Percentiles rank a stretch among this genome's conserved stretches.
Evolutionary conservation across 1,284 basidiomycete species (phyloP).

Genomic region (Ganoderma multipileum): DNA sequence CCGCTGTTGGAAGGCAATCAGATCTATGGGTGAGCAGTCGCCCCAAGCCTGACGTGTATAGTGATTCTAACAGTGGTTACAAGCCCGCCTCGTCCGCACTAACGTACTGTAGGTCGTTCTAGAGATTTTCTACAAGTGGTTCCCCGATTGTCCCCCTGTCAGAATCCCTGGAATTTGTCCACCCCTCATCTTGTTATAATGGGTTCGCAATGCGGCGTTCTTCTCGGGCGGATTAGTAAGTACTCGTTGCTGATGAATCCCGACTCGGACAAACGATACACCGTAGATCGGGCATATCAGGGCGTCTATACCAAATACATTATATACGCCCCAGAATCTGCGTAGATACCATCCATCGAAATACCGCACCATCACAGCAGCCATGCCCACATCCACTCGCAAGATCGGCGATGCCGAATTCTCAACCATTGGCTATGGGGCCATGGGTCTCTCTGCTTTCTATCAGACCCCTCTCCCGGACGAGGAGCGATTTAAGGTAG

Average conservation of each 20-base stretch:
- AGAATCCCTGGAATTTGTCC: background rate
- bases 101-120: background rate
- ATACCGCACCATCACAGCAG: background rate
- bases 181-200: background rate
- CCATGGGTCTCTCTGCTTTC: conserved; percentile 38
- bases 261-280: background rate
- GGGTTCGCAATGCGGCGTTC: background rate
- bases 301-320: background rate
- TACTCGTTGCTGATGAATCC: background rate
- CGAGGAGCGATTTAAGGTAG: conserved; percentile 38
- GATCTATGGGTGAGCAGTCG: too few species aligned
- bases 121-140: background rate
- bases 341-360: background rate
- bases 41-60: too few species aligned
- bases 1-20: too few species aligned
- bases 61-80: too few species aligned
- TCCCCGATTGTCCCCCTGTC: background rate
- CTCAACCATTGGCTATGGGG: conserved; percentile 37
- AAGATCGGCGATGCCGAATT: conserved; percentile 26
- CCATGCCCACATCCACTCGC: background rate
- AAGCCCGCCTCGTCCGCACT: too few species aligned
- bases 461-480: conserved; percentile 30
- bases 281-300: background rate
- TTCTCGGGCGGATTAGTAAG: background rate
- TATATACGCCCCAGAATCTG: background rate